Base-by-base conservation (phyloP, 192 early-diverging fungal genomes). In the Gigaspora rosea region DNA sequence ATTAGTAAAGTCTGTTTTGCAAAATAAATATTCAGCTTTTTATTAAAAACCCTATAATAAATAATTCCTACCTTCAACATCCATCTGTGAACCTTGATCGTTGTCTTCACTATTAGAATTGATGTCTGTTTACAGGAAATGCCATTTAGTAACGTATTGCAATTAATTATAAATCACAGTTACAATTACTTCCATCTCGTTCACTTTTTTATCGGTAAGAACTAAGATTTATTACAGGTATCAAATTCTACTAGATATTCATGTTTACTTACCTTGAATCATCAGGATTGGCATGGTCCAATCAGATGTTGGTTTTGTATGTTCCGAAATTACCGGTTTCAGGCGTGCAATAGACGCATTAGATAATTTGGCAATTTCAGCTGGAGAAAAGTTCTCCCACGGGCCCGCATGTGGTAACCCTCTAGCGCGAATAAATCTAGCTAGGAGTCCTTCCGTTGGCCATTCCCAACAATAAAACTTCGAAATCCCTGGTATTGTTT, bases 381-480 rank as follows among this genome's bases (percentile, higher is more conserved):
- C 32, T 65, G 36, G 15, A 41, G 63, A 65, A 41, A 65, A 65
- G 13, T 46, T 16, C 15, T 10, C 10, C 63, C 35, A 65, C 16
- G 32, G 5, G 12, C 63, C 36, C 32, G 36, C 35, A 8, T 65
- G 63, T 41, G 6, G 6, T 36, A 65, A 27, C 13, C 8, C 12
- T 6, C 36, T 11, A 41, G 36, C 63, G 16, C 18, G 36, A 41
- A 41, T 65, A 2, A 18, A 41, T 15, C 35, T 36, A 18, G 32
- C 36, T 4, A 41, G 36, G 15, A 3, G 20, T 41, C 16, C 36
- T 65, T 65, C 4, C 16, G 3, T 18, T 36, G 36, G 63, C 36
- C 36, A 65, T 65, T 65, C 18, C 63, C 36, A 65, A 65, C 7
- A 65, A 18, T 32, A 65, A 7, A 36, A 65, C 36, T 65, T 65